Evolutionary conservation across 2,329 filamentous ascomycete species (phyloP).

Genomic region (Penicillium sp.): DNA sequence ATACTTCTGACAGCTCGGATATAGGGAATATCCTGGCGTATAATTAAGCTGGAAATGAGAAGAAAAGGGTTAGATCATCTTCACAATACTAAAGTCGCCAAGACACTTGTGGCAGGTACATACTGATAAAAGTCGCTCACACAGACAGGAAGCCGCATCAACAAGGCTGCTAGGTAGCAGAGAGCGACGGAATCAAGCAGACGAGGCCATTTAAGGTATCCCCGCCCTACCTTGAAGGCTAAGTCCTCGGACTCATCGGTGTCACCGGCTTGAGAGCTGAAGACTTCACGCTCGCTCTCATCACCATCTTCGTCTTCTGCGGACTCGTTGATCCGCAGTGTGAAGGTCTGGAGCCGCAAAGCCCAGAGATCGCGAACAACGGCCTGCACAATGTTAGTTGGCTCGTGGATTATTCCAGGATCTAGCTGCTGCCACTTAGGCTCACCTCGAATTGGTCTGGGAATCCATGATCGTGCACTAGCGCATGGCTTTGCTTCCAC

Average conservation of each 20-base stretch:
- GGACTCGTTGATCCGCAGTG: constrained; percentile 40
- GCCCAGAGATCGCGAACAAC: constrained; percentile 82
- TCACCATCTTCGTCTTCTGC: constrained; percentile 31
- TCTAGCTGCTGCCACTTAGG: background rate
- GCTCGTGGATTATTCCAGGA: background rate
- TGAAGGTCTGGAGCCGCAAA: constrained; percentile 60
- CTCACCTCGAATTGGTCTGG: constrained; percentile 66
- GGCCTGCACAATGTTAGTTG: constrained; percentile 29
- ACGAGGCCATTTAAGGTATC: constrained; percentile 51
- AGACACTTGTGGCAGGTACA: constrained; percentile 1
- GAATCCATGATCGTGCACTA: constrained; percentile 62
- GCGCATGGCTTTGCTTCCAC: constrained; percentile 70
- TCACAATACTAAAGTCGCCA: background rate
- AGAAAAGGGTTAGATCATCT: background rate
- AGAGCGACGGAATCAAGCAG: constrained; percentile 70
- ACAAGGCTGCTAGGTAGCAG: constrained; percentile 71
- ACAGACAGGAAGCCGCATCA: constrained; percentile 71
- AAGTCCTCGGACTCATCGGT: constrained; percentile 42
- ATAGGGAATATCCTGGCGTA: constrained; percentile 71
- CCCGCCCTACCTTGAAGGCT: constrained; percentile 31
- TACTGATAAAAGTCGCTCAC: constrained; percentile 62
- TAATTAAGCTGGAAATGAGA: constrained; percentile 30
- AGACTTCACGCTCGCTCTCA: constrained; percentile 46
- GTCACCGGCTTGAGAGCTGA: constrained; percentile 55
- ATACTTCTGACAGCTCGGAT: constrained; percentile 53